Conservation (phyloP, 805 yeast genomes). For the Candida loeiensis region DNA sequence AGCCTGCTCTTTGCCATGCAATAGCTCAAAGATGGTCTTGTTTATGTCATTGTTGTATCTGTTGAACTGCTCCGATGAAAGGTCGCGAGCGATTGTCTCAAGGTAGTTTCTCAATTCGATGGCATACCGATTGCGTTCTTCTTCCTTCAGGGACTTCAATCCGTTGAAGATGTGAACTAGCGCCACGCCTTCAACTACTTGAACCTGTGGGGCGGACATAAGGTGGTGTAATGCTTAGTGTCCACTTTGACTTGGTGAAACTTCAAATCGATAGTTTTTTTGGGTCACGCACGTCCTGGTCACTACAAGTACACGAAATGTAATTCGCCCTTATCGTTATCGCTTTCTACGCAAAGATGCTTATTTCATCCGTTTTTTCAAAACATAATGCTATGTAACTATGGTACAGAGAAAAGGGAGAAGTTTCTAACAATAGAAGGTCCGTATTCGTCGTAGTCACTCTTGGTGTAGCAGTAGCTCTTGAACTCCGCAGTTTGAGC, state of each 20-base stretch:
- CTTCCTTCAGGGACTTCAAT: constrained; percentile 41
- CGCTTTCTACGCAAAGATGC: background rate
- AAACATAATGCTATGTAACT: constrained; percentile 10
- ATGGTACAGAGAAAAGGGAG: constrained; percentile 88
- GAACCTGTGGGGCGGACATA: constrained; percentile 26
- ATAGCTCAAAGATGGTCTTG: constrained; percentile 79
- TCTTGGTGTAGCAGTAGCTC: constrained; percentile 94
- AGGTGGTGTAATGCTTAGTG: background rate
- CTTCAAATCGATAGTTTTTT: background rate
- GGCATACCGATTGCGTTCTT: constrained; percentile 54
- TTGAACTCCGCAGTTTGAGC: constrained; percentile 97
- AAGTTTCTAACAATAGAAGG: constrained; percentile 97
- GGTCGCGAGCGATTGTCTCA: constrained; percentile 71
- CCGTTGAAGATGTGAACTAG: constrained; percentile 52
- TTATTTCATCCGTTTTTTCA: background rate
- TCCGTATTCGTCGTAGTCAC: constrained; percentile 96
- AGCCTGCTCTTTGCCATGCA: constrained; percentile 66
- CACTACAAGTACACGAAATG: background rate
- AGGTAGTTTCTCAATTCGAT: constrained; percentile 67
- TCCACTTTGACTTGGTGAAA: background rate
- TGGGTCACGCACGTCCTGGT: background rate
- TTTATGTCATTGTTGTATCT: constrained; percentile 82
- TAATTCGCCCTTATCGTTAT: background rate
- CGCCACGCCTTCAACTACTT: constrained; percentile 46
- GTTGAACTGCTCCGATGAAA: constrained; percentile 76